Evolutionary conservation across 2,329 filamentous ascomycete genomes (phyloP), one percentile per base, ranked within the genome.

Genomic region (Trichoderma citrinoviride): DNA sequence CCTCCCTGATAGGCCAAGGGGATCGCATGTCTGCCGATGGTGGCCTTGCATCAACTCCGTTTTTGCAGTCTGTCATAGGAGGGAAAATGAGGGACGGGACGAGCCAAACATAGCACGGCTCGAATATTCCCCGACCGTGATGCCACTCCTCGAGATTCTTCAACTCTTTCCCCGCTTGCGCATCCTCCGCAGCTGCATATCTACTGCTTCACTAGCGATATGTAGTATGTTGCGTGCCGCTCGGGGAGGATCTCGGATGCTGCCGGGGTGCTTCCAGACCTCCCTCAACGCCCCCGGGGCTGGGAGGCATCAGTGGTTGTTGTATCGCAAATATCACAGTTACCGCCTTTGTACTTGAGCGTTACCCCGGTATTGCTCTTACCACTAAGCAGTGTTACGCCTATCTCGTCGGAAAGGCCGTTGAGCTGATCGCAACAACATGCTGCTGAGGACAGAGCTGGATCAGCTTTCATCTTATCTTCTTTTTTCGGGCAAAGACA

Each of bases 231-330:
- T 52, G 57, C 46, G 33, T 61, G 56, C 56, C 56, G 56, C 50
- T 46, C 49, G 27, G 60, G 60, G 60, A 54, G 60, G 60, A 63
- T 63, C 60, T 63, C 60, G 60, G 60, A 63, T 54, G 41, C 49
- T 63, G 49, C 60, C 49, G 60, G 60, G 60, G 27, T 63, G 47
- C 47, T 61, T 61, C 37, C 52, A 25, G 57, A 50, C 56, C 44
- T 60, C 44, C 29, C 47, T 60, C 19, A 44, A 52, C 7, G 37
- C 21, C 56, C 19, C 23, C 29, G 21, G 33, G 21, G 21, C 37
- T 23, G 40, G 37, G 44, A 52, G 33, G 57, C 47, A 52, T 40
- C 46, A 21, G 46, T 7, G 29, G 25, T 23, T 50, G 47, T 61
- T 50, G 33, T 37, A 52, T 44, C 23, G 37, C 33, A n/a, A 19